Evolutionary conservation across 129 eudicot genomes (phyloP).

Genomic region (Glebionis coronaria): DNA sequence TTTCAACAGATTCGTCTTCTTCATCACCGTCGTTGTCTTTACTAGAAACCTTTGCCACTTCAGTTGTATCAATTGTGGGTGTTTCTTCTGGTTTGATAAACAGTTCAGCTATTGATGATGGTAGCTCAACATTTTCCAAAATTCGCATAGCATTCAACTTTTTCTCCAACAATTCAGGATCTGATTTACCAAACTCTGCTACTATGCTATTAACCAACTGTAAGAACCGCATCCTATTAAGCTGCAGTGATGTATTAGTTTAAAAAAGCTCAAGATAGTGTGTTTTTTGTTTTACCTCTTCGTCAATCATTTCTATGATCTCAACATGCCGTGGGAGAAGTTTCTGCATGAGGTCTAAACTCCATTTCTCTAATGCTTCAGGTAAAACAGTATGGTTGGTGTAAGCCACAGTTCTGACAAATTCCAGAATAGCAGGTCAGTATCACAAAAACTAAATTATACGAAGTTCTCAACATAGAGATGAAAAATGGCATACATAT

Average conservation of each 20-base stretch:
- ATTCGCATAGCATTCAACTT: conserved; percentile 77
- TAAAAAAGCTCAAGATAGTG: neutral
- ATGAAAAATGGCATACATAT: neutral
- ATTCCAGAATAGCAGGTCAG: conserved; percentile 22
- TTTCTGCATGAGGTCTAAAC: conserved; percentile 85
- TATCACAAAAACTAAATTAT: conserved; percentile 10
- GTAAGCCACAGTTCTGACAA: conserved; percentile 86
- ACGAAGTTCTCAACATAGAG: conserved; percentile 2
- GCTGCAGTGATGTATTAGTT: conserved; percentile 12
- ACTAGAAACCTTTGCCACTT: conserved; percentile 33
- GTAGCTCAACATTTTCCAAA: conserved; percentile 83
- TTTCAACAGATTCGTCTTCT: conserved; percentile 39
- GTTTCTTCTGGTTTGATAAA: conserved; percentile 47
- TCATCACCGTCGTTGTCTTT: conserved; percentile 26
- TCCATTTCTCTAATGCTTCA: conserved; percentile 99
- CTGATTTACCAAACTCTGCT: conserved; percentile 71
- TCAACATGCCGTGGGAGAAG: conserved; percentile 95
- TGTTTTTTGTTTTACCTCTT: conserved; percentile 51
- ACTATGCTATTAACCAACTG: conserved; percentile 68
- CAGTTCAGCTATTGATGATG: conserved; percentile 57
- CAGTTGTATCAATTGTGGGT: conserved; percentile 34
- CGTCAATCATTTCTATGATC: conserved; percentile 85
- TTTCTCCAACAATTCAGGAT: conserved; percentile 64
- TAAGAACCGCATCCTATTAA: conserved; percentile 23
- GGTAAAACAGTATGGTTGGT: conserved; percentile 96